Evolutionary conservation across 2,329 filamentous ascomycete genomes (phyloP), one percentile per base, ranked within the genome.

Genomic region (Mollisia scopiformis): DNA sequence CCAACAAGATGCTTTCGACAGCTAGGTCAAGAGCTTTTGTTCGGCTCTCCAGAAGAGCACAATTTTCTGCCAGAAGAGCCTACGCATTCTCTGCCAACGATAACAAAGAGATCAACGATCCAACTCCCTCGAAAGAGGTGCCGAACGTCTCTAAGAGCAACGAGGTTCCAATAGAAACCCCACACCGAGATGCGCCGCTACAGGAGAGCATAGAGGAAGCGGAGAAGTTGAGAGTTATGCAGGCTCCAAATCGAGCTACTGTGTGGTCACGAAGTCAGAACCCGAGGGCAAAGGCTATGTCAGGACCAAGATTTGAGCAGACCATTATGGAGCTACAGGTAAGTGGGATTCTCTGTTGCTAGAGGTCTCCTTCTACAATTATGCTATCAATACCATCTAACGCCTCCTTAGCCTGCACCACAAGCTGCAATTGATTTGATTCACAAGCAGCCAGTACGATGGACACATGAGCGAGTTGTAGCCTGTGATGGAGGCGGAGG

Each of bases 261-360:
- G 84, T 92, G 62, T 99, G 95, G 95, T 92, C 92, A 63, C 80
- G 86, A 73, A 96, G 87, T 79, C 95, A 99, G 83, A 86, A 87
- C 77, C 87, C 92, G 39, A 84, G 94, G 71, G 84, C 86, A 57
- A 78, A 87, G 76, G 95, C 93, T 56, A 99, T 99, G 94, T 87
- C 88, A 43, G 95, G 95, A 43, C 95, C 95, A 67, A 84, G 94
- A 70, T 99, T 99, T 73, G 95, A 99, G 83, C 94, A 98, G 86
- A 98, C 92, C 33, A 92, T 96, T 73, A 94, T 98, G 79, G 87
- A 89, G 70, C 80, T 89, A 68, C 95, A 99, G 91, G 94, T 97
- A 82, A 69, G 86, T 6, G 23, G 37, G 16, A 13, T 13, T 49
- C 28, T 47, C 10, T 28, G 27, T 16, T 3, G 23, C 16, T 13